Conservation (phyloP, 441 rosid species). For the Gossypium schwendimanii region DNA sequence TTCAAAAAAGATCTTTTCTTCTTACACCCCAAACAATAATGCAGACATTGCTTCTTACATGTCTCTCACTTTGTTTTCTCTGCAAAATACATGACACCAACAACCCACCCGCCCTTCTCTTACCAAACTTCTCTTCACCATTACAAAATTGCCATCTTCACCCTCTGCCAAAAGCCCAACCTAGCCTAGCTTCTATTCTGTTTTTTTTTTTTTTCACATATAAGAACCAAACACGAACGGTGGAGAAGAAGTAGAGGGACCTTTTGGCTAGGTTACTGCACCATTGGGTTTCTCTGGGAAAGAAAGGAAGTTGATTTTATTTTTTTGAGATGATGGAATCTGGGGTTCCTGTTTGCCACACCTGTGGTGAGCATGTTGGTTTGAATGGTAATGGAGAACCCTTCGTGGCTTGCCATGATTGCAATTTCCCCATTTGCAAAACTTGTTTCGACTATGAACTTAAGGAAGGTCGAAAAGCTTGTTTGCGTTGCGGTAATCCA, state of each 20-base stretch:
- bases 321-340: slow-evolving; percentile 62
- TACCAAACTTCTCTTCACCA: slow-evolving; percentile 31
- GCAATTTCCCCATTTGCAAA: slow-evolving; percentile 75
- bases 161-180: slow-evolving; percentile 20
- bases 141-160: slow-evolving; percentile 30
- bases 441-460: slow-evolving; percentile 69
- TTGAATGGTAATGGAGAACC: slow-evolving; percentile 47
- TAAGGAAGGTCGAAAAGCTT: slow-evolving; percentile 72
- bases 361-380: slow-evolving; percentile 77
- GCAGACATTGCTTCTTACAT: too few species aligned
- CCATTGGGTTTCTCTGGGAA: slow-evolving; percentile 1
- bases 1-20: too few species aligned
- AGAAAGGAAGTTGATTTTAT: not conserved
- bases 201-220: not conserved
- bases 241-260: not conserved
- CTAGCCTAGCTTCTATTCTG: slow-evolving; percentile 14
- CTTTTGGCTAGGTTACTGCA: not conserved
- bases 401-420: slow-evolving; percentile 73
- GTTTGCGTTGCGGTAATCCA: slow-evolving; percentile 74
- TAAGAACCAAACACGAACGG: slow-evolving; percentile 13
- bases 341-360: slow-evolving; percentile 62
- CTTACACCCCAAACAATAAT: too few species aligned
- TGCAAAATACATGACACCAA: slow-evolving; percentile 37
- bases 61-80: too few species aligned
- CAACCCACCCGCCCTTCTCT: slow-evolving; percentile 57